A percentile compares a stretch with the other conserved stretches of the same genome.
Conservation (phyloP, 2,329 filamentous ascomycete genomes). For the Paraphoma sp. region DNA sequence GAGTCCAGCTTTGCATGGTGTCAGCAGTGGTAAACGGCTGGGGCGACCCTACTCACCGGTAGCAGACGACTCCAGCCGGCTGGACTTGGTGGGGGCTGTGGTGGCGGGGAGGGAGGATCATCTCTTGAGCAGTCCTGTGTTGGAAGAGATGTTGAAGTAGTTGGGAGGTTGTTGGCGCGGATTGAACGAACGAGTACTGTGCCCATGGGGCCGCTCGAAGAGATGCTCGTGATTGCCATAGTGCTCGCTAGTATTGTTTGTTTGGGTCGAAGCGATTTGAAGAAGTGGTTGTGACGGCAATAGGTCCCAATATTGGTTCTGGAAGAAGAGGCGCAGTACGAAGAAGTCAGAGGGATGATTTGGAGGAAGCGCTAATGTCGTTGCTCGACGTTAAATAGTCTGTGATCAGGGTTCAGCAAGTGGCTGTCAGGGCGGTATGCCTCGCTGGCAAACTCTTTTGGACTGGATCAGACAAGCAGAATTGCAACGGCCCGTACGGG, state of each 20-base stretch:
- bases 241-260: background rate
- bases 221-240: constrained; percentile 4
- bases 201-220: background rate
- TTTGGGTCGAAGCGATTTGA: background rate
- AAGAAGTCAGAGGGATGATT: constrained; percentile 13
- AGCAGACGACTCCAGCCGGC: constrained; percentile 34
- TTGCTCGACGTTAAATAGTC: constrained; percentile 38
- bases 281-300: background rate
- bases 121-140: constrained; percentile 38
- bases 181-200: background rate
- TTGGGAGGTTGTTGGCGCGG: background rate
- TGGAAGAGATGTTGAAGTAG: background rate
- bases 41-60: constrained; percentile 17
- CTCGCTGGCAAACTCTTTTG: constrained; percentile 34
- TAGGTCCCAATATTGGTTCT: background rate
- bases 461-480: constrained; percentile 33
- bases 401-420: constrained; percentile 14
- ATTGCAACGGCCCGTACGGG: constrained; percentile 45
- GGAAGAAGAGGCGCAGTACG: background rate
- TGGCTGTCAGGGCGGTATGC: constrained; percentile 26
- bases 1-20: constrained; percentile 23
- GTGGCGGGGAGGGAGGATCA: constrained; percentile 49
- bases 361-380: constrained; percentile 25
- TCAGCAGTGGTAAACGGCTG: constrained; percentile 14
- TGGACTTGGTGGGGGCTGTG: constrained; percentile 50